Conservation (phyloP, 352 stramenopile genomes). For the Pythium dissimile region DNA sequence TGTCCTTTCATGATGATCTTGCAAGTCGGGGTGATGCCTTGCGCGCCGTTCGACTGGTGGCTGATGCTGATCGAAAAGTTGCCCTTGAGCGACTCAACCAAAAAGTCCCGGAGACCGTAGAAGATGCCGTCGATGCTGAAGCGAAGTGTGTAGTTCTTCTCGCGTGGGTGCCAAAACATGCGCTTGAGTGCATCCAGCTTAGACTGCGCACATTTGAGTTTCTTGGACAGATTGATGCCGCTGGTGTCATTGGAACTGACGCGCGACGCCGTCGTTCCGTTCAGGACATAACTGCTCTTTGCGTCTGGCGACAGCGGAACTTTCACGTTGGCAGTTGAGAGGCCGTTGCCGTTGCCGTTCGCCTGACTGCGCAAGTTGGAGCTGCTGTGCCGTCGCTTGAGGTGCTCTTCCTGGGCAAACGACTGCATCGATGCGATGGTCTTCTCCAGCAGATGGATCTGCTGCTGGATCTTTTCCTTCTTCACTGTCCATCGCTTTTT, state of each 20-base stretch:
- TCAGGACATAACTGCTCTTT: slow-evolving; percentile 5
- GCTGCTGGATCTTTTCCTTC: slow-evolving; percentile 61
- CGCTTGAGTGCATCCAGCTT: slow-evolving; percentile 69
- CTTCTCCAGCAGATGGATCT: slow-evolving; percentile 71
- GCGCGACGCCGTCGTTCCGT: slow-evolving; percentile 6
- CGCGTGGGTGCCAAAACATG: slow-evolving; percentile 63
- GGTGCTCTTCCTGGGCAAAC: slow-evolving; percentile 46
- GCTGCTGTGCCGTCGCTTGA: slow-evolving; percentile 35
- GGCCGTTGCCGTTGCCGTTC: background rate
- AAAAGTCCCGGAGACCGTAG: slow-evolving; percentile 71
- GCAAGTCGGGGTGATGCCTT: slow-evolving; percentile 60
- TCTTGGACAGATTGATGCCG: slow-evolving; percentile 48
- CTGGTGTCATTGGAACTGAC: slow-evolving; percentile 35
- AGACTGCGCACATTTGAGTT: slow-evolving; percentile 58
- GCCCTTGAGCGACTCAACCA: slow-evolving; percentile 56
- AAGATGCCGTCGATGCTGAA: slow-evolving; percentile 81
- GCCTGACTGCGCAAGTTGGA: slow-evolving; percentile 15
- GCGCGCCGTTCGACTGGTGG: slow-evolving; percentile 67
- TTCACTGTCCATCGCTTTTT: slow-evolving; percentile 55
- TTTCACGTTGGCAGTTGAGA: slow-evolving; percentile 3
- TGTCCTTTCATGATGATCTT: slow-evolving; percentile 63
- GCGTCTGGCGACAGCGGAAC: slow-evolving; percentile 11
- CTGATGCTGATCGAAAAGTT: slow-evolving; percentile 57
- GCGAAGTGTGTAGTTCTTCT: slow-evolving; percentile 71
- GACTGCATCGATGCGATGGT: slow-evolving; percentile 63